Evolutionary conservation across 768 basidiomycete species (phyloP).

Genomic region (Tubosaeta sp.): DNA sequence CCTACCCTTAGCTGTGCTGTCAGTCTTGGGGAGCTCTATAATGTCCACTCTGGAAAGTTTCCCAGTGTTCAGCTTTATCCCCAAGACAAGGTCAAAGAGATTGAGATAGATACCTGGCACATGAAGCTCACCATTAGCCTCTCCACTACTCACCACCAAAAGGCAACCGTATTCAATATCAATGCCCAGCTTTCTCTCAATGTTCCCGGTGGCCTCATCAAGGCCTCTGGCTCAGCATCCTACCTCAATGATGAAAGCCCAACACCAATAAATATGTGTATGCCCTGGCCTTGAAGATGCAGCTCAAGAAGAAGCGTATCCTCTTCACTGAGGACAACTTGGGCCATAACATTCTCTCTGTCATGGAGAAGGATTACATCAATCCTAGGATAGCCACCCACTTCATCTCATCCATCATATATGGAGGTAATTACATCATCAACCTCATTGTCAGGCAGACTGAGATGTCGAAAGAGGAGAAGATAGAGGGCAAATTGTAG

Average conservation of each 20-base stretch:
- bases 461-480: neutral
- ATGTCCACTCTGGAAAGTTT: neutral
- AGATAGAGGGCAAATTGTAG: neutral
- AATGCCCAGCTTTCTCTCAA: neutral
- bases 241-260: neutral
- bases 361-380: neutral
- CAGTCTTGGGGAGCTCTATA: neutral
- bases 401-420: neutral
- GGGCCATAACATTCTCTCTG: neutral
- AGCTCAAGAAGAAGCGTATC: neutral
- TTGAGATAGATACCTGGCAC: neutral
- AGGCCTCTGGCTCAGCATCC: neutral
- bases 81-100: neutral
- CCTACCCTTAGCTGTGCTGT: neutral
- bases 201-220: neutral
- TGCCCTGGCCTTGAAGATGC: neutral
- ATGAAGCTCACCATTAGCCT: neutral
- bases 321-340: neutral
- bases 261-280: neutral
- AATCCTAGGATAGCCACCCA: neutral
- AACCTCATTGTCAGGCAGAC: neutral
- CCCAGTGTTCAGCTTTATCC: neutral
- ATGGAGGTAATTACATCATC: neutral
- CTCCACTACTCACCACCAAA: neutral
- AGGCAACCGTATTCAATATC: neutral